Evolutionary conservation across 768 basidiomycete genomes (phyloP), one percentile per base, ranked within the genome.

Genomic region (Udeniomyces megalosporus): DNA sequence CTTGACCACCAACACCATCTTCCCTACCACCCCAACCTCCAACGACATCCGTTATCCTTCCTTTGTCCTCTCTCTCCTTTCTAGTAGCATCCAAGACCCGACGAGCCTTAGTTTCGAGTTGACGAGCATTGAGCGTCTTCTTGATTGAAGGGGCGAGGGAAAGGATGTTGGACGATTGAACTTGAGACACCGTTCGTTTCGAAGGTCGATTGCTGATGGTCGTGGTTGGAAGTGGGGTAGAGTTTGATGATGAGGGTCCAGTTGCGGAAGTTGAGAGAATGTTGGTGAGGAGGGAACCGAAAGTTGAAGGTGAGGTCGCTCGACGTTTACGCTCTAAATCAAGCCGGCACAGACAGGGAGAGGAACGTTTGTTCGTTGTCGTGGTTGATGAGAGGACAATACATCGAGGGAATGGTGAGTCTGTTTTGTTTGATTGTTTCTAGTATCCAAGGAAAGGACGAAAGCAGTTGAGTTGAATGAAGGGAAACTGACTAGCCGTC

Each of bases 1-100:
- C 74, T 52, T 69, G 67, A 12, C 68, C 69, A 22, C 73, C 73
- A 20, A 67, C 61, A n/a, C 69, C 69, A 15, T 68, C 66, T 29
- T 60, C 58, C 29, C 66, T 66, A 11, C 60, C 63, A 28, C 63
- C 66, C 74, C 74, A 75, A n/a, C 74, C 74, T 51, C 72, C 72
- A 14, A 74, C 52, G 1, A 74, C 70, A 66, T 75, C 68, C 67
- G 65, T 68, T 26, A 75, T 66, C 35, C 74, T 60, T 31, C 73
- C 74, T 47, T 66, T 54, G 66, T 74, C 74, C 66, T 73, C 68
- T 64, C 69, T 72, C 66, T 75, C 73, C 62, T 67, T 66, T 53
- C 72, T 71, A 24, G 69, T 66, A 12, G 62, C 65, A 58, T 70
- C 70, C 20, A 74, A 45, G 15, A 67, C 64, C 50, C 67, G 51